These are phyloP conservation scores for Gossypium sturtianum DNA, from an alignment of 345 rosid species.

Conservation along the genomic window DNA sequence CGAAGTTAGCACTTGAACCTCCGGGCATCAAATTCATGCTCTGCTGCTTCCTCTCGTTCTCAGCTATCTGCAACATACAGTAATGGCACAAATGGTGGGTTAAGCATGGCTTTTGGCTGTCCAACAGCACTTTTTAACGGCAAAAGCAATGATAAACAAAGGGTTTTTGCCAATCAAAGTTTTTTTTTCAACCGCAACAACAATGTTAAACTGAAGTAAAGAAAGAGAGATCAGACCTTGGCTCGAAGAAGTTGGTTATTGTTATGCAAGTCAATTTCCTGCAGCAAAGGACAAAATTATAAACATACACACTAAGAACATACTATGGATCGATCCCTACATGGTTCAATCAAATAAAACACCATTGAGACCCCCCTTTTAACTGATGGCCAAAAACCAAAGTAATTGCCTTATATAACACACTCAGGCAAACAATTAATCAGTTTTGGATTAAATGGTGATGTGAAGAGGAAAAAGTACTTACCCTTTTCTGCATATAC, in stretches of 20 bases:
- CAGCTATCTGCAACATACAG: conserved; percentile 35
- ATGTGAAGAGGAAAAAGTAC: background rate
- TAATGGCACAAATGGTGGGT: background rate
- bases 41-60: conserved; percentile 71
- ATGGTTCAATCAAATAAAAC: no score
- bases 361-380: no score
- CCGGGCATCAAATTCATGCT: conserved; percentile 72
- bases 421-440: background rate
- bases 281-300: conserved; percentile 5
- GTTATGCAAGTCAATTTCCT: conserved; percentile 95
- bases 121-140: no score
- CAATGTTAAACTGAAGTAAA: background rate
- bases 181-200: background rate
- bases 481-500: conserved; percentile 92
- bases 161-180: background rate
- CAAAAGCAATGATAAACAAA: background rate
- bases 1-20: background rate
- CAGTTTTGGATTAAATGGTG: background rate
- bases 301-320: no score
- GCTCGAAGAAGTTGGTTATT: conserved; percentile 91
- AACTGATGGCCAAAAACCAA: no score
- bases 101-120: no score
- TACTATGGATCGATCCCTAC: no score
- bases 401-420: no score
- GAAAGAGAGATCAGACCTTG: conserved; percentile 40